phyloP scores from a whole-genome alignment of 2,329 filamentous ascomycete genomes.

The Passalora sequoiae region DNA sequence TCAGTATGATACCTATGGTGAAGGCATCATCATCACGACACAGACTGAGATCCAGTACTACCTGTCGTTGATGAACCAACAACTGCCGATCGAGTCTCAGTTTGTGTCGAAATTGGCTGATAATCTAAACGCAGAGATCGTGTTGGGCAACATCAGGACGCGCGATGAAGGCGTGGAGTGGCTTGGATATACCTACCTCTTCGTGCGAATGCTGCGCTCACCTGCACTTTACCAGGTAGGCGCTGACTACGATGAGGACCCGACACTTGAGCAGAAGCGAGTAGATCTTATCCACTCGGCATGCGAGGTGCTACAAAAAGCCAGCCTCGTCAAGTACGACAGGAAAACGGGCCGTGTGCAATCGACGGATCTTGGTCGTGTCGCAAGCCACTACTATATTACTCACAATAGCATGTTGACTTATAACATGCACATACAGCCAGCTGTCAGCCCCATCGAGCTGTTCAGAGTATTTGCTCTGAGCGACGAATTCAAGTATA shows the following conservation, averaged over 20 bases:
- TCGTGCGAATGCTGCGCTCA: conserved; percentile 93
- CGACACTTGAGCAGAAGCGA: conserved; percentile 86
- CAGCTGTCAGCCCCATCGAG: conserved; percentile 87
- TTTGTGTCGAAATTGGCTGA: conserved; percentile 88
- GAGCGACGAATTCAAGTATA: conserved; percentile 98
- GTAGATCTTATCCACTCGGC: conserved; percentile 97
- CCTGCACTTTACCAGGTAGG: conserved; percentile 94
- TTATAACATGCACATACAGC: conserved; percentile 92
- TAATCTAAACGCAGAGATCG: conserved; percentile 93
- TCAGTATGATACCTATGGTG: conserved; percentile 95
- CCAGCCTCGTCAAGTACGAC: conserved; percentile 88
- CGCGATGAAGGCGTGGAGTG: conserved; percentile 98
- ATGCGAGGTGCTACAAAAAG: conserved; percentile 77
- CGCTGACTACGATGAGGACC: conserved; percentile 89
- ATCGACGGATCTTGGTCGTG: conserved; percentile 87
- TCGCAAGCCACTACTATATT: conserved; percentile 98
- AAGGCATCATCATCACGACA: conserved; percentile 97
- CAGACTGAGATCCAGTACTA: conserved; percentile 96
- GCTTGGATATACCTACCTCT: conserved; percentile 97
- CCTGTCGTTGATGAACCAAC: conserved; percentile 90
- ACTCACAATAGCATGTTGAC: conserved; percentile 93
- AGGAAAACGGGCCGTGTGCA: conserved; percentile 85
- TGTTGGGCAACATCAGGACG: conserved; percentile 84
- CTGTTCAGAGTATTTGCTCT: conserved; percentile 94
- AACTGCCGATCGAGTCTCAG: conserved; percentile 95